These are phyloP conservation scores for Camelina neglecta DNA, from an alignment of 345 rosid species.

Conservation along the genomic window DNA sequence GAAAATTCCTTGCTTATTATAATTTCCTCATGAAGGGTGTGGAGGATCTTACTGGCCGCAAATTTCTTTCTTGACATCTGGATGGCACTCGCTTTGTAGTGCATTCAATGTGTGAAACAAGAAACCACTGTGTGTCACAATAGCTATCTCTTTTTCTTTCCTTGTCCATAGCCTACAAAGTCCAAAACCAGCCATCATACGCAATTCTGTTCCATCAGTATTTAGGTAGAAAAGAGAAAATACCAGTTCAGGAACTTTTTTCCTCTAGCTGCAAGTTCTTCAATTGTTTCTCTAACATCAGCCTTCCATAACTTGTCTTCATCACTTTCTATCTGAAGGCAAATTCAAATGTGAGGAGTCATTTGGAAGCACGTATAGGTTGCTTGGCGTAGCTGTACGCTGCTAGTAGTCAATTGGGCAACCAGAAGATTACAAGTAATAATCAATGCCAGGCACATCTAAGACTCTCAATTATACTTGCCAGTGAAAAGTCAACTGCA, in stretches of 20 bases:
- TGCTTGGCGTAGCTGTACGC: not conserved
- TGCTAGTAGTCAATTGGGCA: slow-evolving; percentile 32
- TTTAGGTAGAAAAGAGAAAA: slow-evolving; percentile 15
- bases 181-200: slow-evolving; percentile 22
- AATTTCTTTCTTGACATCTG: slow-evolving; percentile 76
- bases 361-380: slow-evolving; percentile 19
- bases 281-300: slow-evolving; percentile 77
- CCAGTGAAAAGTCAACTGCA: slow-evolving; percentile 92
- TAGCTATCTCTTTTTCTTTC: slow-evolving; percentile 95
- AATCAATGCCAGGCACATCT: slow-evolving; percentile 45
- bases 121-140: slow-evolving; percentile 96
- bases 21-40: not conserved
- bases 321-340: slow-evolving; percentile 70
- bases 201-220: slow-evolving; percentile 4
- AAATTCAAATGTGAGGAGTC: slow-evolving; percentile 36
- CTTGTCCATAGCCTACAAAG: slow-evolving; percentile 89
- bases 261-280: slow-evolving; percentile 83
- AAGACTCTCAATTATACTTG: slow-evolving; percentile 54
- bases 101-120: slow-evolving; percentile 76
- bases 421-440: slow-evolving; percentile 43
- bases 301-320: slow-evolving; percentile 87
- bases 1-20: not conserved
- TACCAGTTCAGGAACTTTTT: slow-evolving; percentile 82
- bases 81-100: slow-evolving; percentile 80
- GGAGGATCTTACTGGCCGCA: slow-evolving; percentile 62